Conservation (phyloP, 768 basidiomycete species). For the Hypsizygus marmoreus region DNA sequence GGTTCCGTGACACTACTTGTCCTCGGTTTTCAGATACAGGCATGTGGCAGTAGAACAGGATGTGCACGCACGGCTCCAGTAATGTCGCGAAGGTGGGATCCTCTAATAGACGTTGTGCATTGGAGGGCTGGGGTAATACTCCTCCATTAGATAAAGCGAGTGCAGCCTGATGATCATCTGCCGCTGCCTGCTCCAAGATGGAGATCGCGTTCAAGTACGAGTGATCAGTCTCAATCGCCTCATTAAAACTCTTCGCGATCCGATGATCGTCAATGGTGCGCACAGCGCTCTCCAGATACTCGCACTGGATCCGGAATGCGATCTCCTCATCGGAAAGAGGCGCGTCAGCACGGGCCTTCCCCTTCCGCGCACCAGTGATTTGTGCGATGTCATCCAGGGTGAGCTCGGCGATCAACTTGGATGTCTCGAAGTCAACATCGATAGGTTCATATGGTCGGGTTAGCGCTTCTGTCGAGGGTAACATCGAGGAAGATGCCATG, state of each 20-base stretch:
- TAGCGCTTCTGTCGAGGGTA: not conserved
- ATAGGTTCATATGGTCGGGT: not conserved
- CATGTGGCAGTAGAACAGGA: not conserved
- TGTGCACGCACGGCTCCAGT: constrained; percentile 9
- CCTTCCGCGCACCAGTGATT: constrained; percentile 18
- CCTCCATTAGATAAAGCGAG: constrained; percentile 10
- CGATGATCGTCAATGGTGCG: constrained; percentile 10
- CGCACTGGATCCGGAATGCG: constrained; percentile 15
- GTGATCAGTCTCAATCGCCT: constrained; percentile 16
- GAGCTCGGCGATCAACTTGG: constrained; percentile 11
- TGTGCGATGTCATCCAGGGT: constrained; percentile 13
- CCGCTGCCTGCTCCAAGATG: constrained; percentile 17
- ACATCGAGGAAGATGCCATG: constrained; percentile 10
- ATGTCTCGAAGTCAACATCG: constrained; percentile 12
- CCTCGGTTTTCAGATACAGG: no score
- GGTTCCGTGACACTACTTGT: no score
- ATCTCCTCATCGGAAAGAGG: constrained; percentile 21
- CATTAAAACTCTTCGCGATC: constrained; percentile 18
- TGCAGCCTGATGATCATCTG: constrained; percentile 20
- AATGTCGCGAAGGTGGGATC: constrained; percentile 9
- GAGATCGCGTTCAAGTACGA: constrained; percentile 10
- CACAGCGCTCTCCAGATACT: constrained; percentile 9
- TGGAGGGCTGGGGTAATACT: constrained; percentile 12
- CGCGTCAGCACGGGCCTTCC: constrained; percentile 19
- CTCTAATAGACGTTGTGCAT: constrained; percentile 18